These are phyloP conservation scores for Torrubiella hemipterigena DNA, from an alignment of 2,329 filamentous ascomycete genomes.

Conservation along the genomic window DNA sequence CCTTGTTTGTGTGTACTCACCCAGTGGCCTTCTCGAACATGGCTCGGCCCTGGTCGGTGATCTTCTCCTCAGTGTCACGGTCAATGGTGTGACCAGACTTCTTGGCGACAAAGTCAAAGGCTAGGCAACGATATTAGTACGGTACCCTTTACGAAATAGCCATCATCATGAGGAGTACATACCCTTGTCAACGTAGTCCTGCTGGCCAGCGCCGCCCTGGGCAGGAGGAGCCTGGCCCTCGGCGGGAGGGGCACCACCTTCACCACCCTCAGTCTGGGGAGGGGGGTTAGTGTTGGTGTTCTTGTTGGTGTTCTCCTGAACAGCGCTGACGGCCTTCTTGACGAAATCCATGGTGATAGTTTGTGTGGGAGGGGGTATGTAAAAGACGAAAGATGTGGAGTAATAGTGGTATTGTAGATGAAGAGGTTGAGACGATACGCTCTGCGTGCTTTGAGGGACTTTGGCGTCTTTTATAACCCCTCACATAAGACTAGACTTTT, in stretches of 20 bases:
- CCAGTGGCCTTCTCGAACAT: slow-evolving; percentile 24
- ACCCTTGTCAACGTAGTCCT: slow-evolving; percentile 29
- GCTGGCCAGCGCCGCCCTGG: slow-evolving; percentile 8
- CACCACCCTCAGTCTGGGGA: too few relatives aligned
- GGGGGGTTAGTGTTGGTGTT: too few relatives aligned
- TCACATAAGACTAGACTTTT: too few relatives aligned
- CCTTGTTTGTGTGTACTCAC: too few relatives aligned
- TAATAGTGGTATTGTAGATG: slow-evolving; percentile 1
- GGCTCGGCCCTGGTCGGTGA: slow-evolving; percentile 21
- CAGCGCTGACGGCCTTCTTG: slow-evolving; percentile 18
- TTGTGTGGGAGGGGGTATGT: slow-evolving; percentile 1
- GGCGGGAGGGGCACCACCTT: slow-evolving; percentile 3
- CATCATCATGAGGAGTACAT: background rate
- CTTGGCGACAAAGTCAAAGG: slow-evolving; percentile 16
- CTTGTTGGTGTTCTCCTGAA: slow-evolving; percentile 9
- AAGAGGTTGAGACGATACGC: background rate
- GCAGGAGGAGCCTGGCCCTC: slow-evolving; percentile 1
- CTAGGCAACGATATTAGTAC: slow-evolving; percentile 8
- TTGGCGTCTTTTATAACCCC: too few relatives aligned
- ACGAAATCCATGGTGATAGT: slow-evolving; percentile 24
- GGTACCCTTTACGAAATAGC: background rate
- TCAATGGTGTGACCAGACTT: slow-evolving; percentile 23
- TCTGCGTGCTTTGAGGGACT: too few relatives aligned
- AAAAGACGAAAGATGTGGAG: background rate
- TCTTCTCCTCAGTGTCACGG: slow-evolving; percentile 23